These are phyloP conservation scores for Heterococcus sp. DNA, from an alignment of 108 stramenopile genomes.

Conservation along the genomic window DNA sequence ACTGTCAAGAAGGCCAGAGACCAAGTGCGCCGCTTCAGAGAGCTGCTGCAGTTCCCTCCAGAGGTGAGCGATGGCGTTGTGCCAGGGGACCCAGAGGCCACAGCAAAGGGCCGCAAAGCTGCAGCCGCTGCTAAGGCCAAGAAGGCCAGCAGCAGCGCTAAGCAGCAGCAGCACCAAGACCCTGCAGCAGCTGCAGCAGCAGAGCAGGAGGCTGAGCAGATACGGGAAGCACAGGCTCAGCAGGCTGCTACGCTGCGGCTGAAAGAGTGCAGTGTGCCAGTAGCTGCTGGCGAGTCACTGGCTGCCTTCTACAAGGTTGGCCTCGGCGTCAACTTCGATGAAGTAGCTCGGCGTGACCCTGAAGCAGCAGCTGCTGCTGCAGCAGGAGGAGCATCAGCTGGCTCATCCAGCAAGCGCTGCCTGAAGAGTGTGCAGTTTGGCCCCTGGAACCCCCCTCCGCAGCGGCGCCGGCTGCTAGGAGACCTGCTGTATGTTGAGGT, in stretches of 20 bases:
- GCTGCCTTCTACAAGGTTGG: conserved; percentile 7
- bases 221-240: background rate
- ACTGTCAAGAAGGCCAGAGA: conserved; percentile 44
- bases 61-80: conserved; percentile 23
- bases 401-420: conserved; percentile 7
- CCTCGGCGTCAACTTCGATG: conserved; percentile 11
- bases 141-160: background rate
- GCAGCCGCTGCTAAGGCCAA: background rate
- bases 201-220: background rate
- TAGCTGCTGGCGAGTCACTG: background rate
- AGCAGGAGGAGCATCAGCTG: background rate
- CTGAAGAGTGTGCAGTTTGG: conserved; percentile 8
- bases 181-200: background rate
- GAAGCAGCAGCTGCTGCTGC: conserved; percentile 3
- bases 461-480: conserved; percentile 70
- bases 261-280: too few relatives aligned
- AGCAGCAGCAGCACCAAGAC: background rate
- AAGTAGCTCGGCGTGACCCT: conserved; percentile 2
- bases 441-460: conserved; percentile 74
- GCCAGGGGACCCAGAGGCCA: conserved; percentile 8
- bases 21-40: conserved; percentile 47
- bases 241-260: too few relatives aligned
- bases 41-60: conserved; percentile 40
- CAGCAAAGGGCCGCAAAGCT: background rate
- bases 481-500: conserved; percentile 89